phyloP scores from a whole-genome alignment of 225 moss, liverwort and hornwort species.

The Bryoerythrophyllum caledonicum region DNA sequence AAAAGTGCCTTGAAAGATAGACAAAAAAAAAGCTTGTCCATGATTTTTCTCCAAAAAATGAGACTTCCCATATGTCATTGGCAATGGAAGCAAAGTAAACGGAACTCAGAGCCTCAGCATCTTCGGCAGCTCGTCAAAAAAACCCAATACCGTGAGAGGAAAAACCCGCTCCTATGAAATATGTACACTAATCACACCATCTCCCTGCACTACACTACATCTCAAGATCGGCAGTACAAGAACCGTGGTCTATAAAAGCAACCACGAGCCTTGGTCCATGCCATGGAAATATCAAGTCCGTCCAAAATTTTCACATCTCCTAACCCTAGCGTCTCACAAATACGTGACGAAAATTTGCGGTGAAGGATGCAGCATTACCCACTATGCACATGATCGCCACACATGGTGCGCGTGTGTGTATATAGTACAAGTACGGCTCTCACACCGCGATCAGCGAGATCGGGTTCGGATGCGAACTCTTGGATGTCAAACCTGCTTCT shows the following conservation, averaged over 20 bases:
- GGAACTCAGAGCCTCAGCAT: slow-evolving; percentile 41
- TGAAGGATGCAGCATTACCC: too few species aligned
- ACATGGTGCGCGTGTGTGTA: too few species aligned
- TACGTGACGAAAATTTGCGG: too few species aligned
- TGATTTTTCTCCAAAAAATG: slow-evolving; percentile 36
- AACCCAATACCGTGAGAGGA: slow-evolving; percentile 41
- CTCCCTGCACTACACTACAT: slow-evolving; percentile 26
- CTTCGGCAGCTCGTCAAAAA: slow-evolving; percentile 33
- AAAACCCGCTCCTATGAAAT: slow-evolving; percentile 39
- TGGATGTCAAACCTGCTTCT: slow-evolving; percentile 48
- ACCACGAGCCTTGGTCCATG: slow-evolving; percentile 16
- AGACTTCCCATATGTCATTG: slow-evolving; percentile 32
- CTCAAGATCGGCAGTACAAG: slow-evolving; percentile 45
- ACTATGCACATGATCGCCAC: too few species aligned
- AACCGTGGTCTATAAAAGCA: slow-evolving; percentile 25
- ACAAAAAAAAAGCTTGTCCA: slow-evolving; percentile 28
- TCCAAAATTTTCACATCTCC: slow-evolving; percentile 26
- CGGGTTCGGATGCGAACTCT: too few species aligned
- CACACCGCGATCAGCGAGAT: slow-evolving; percentile 21
- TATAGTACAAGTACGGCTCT: not conserved
- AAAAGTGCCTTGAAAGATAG: not conserved
- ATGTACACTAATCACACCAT: slow-evolving; percentile 29
- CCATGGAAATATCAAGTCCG: slow-evolving; percentile 33
- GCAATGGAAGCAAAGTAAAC: slow-evolving; percentile 38
- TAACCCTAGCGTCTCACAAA: slow-evolving; percentile 31